These are phyloP conservation scores for Polyporus tsugae DNA, from an alignment of 1,284 basidiomycete species.

Conservation along the genomic window DNA sequence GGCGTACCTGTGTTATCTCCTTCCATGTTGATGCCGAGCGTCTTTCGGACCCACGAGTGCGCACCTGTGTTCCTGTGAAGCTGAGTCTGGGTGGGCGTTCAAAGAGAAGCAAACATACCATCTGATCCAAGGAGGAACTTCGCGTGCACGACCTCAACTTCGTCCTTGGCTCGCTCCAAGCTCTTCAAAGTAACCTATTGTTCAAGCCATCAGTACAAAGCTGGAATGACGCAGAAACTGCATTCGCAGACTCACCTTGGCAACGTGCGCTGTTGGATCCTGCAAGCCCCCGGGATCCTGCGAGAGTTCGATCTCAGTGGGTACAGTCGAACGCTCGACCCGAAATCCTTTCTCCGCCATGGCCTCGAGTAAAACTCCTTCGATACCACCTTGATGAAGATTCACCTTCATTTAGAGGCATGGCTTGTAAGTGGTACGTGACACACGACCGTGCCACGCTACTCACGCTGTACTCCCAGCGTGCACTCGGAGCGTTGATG, in stretches of 20 bases:
- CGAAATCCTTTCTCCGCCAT: constrained; percentile 56
- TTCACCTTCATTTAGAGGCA: constrained; percentile 54
- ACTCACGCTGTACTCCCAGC: background rate
- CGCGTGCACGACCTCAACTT: constrained; percentile 56
- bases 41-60: constrained; percentile 83
- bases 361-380: constrained; percentile 72
- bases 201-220: background rate
- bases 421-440: background rate
- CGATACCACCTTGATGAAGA: constrained; percentile 80
- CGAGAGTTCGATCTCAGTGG: constrained; percentile 61
- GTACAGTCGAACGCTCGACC: constrained; percentile 67
- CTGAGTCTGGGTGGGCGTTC: background rate
- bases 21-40: constrained; percentile 75
- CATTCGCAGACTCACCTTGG: constrained; percentile 55
- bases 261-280: constrained; percentile 58
- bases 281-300: constrained; percentile 49
- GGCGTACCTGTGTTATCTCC: constrained; percentile 73
- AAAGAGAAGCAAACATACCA: constrained; percentile 41
- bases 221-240: background rate
- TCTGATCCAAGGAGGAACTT: constrained; percentile 66
- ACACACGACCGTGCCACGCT: background rate
- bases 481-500: constrained; percentile 5
- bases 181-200: constrained; percentile 47
- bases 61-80: constrained; percentile 53
- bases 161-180: constrained; percentile 37